Base-by-base conservation (phyloP, 768 basidiomycete genomes). In the Leccinum disarticulatum region DNA sequence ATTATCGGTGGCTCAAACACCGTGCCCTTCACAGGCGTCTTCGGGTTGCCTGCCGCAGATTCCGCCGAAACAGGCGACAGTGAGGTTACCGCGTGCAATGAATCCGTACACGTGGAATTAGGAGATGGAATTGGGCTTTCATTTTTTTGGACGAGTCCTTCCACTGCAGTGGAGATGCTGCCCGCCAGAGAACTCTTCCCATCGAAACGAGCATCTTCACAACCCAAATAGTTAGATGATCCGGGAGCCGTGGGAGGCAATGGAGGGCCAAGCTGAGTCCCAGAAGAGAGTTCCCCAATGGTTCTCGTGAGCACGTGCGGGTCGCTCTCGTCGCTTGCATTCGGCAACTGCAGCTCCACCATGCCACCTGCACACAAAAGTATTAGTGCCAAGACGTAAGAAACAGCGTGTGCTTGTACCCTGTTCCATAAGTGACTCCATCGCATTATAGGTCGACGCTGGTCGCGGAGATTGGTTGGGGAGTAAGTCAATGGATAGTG, bases 351-450 rank as follows among this genome's bases (percentile, higher is more conserved):
- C 53, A 86, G 69, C 68, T 87, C 86, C 15, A 87, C 83, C 38
- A 82, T 76, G 3, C 85, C 84, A 27, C 83, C 85, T 87, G 31
- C 46, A 38, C 46, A 35, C 48, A 31, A 48, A 51, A 38, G 3
- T 5, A 25, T 67, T 48, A 64, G 46, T 27, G 11, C 17, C 53
- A 28, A 4, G 17, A 19, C 48, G 30, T 17, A 43, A 22, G 36
- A 27, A 49, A n/a, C 1, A 28, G 47, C 25, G 4, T 4, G 31
- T 35, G n/a, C 7, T 56, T 68, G 25, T 61, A 81, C 81, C 83
- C 67, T 85, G 80, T 59, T 90, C 86, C 87, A 88, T 88, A 11
- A 88, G 77, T 53, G 81, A 80, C 56, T 87, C 84, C 75, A 89
- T 77, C 0, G 81, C 86, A 50, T 83, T 77, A 10, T 61, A 59